A percentile compares a stretch with the other conserved stretches of the same genome.
Conservation (phyloP, 306 rosid genomes). For the Arachis hypogaea region DNA sequence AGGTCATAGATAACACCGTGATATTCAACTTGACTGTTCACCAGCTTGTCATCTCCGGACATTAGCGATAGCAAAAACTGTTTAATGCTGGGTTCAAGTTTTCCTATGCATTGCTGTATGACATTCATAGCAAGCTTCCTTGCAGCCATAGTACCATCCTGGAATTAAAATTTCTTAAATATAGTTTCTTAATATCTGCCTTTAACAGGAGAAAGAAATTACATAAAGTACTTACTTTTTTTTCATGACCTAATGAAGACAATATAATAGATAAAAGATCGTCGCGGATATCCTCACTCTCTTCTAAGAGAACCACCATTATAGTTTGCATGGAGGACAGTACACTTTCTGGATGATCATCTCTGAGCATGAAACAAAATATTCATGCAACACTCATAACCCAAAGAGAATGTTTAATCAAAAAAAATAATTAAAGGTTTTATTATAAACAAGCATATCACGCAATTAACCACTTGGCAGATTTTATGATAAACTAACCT, state of each 20-base stretch:
- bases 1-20: constrained; percentile 89
- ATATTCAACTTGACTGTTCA: constrained; percentile 63
- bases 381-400: constrained; percentile 23
- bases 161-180: constrained; percentile 44
- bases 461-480: neutral
- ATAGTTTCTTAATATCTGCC: constrained; percentile 32
- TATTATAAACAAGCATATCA: constrained; percentile 12
- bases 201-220: constrained; percentile 25
- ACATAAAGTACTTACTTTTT: constrained; percentile 61
- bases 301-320: constrained; percentile 91
- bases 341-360: constrained; percentile 94
- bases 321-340: constrained; percentile 93
- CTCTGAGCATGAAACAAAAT: constrained; percentile 61
- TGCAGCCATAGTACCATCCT: constrained; percentile 84
- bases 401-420: constrained; percentile 13
- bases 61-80: constrained; percentile 82
- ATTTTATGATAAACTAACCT: constrained; percentile 62
- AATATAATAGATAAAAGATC: constrained; percentile 70
- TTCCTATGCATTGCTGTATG: constrained; percentile 75
- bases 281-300: constrained; percentile 87
- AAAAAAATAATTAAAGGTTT: neutral
- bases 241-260: constrained; percentile 78
- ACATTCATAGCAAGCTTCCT: constrained; percentile 99
- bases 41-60: constrained; percentile 80
- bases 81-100: constrained; percentile 87